These are phyloP conservation scores for Novymonas esmeraldas DNA, from an alignment of 208 protist species.

Conservation along the genomic window DNA sequence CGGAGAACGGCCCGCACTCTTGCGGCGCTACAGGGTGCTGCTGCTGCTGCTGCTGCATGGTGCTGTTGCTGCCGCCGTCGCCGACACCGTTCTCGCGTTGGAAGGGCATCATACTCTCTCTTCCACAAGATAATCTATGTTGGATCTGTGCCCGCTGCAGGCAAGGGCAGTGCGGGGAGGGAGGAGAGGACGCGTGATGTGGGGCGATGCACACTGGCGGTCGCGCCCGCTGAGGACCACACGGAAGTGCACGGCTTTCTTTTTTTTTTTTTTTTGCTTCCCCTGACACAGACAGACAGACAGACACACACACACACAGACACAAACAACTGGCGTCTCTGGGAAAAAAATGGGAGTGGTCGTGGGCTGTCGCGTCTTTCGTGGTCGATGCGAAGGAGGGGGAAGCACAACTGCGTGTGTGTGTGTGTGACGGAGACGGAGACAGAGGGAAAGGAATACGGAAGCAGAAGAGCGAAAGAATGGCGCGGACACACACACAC, in stretches of 20 bases:
- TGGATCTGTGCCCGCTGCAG: neutral
- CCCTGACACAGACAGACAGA: neutral
- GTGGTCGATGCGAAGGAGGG: neutral
- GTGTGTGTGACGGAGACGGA: neutral
- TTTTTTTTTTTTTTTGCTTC: neutral
- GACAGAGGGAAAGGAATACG: neutral
- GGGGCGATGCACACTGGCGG: too few species aligned
- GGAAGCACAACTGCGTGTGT: neutral
- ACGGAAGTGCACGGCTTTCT: neutral
- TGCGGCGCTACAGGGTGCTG: neutral
- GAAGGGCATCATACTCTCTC: slow-evolving; percentile 3
- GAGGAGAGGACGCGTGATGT: too few species aligned
- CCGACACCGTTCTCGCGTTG: neutral
- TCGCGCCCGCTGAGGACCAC: too few species aligned
- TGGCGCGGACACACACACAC: neutral
- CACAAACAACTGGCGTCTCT: neutral
- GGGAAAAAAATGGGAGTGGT: neutral
- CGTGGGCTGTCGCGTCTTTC: too few species aligned
- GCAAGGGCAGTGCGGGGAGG: neutral
- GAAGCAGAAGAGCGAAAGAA: neutral
- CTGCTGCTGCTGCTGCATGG: neutral
- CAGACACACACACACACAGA: neutral
- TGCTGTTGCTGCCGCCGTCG: neutral
- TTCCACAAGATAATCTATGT: neutral
- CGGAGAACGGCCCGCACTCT: neutral